Evolutionary conservation across 2,329 filamentous ascomycete genomes (phyloP).

Genomic region (Pestalotiopsis sp.): DNA sequence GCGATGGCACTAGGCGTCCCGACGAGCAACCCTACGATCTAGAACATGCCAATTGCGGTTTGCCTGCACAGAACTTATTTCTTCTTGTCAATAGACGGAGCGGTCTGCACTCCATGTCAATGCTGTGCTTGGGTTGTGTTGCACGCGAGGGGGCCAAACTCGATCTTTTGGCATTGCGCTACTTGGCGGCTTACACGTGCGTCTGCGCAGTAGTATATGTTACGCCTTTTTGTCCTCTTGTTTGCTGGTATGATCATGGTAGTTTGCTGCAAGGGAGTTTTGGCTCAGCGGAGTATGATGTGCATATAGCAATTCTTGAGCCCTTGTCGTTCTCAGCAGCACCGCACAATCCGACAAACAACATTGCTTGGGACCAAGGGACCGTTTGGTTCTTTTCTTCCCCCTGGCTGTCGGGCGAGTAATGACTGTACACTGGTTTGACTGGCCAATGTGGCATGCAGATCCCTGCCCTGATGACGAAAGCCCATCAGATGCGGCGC

Average conservation of each 20-base stretch:
- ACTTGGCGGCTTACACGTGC: background rate
- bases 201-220: background rate
- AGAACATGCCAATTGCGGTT: background rate
- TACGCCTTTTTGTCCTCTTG: background rate
- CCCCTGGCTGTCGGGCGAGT: too few relatives aligned
- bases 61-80: background rate
- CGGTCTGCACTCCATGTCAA: background rate
- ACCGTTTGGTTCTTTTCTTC: too few relatives aligned
- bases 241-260: background rate
- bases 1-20: background rate
- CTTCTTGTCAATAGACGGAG: background rate
- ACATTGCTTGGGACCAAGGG: too few relatives aligned
- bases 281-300: background rate
- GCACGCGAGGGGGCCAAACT: background rate
- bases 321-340: background rate
- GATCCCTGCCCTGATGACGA: background rate
- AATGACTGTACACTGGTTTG: background rate
- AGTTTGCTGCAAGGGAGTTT: background rate
- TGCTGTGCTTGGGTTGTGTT: background rate
- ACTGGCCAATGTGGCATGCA: background rate
- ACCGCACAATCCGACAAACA: too few relatives aligned
- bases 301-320: background rate
- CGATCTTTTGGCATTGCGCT: background rate
- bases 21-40: background rate
- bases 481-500: slow-evolving; percentile 3